phyloP scores from a whole-genome alignment of 2,329 filamentous ascomycete species.

The Ampelomyces quisqualis region DNA sequence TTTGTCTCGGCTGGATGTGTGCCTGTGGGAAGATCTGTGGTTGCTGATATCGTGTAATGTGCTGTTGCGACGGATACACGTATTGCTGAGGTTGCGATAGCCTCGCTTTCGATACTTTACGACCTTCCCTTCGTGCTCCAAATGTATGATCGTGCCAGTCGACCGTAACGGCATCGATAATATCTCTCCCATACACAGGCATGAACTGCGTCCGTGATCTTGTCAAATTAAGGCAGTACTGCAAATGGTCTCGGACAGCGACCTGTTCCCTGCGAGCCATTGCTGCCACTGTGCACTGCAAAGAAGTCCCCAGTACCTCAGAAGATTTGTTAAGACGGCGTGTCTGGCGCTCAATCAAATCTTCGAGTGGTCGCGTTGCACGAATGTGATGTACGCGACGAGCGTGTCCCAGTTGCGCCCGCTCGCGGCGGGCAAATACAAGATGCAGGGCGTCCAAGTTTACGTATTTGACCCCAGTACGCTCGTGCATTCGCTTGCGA shows the following conservation, averaged over 20 bases:
- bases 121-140: constrained; percentile 46
- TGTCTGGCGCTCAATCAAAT: constrained; percentile 71
- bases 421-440: constrained; percentile 69
- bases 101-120: constrained; percentile 16
- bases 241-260: constrained; percentile 70
- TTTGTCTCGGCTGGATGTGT: constrained; percentile 21
- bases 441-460: constrained; percentile 78
- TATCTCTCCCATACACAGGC: constrained; percentile 76
- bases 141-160: constrained; percentile 44
- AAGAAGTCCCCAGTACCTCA: constrained; percentile 59
- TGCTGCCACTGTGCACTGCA: constrained; percentile 69
- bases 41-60: constrained; percentile 3
- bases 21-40: constrained; percentile 18
- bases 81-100: constrained; percentile 7
- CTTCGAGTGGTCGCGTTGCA: constrained; percentile 67
- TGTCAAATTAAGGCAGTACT: constrained; percentile 78
- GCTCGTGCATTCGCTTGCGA: constrained; percentile 63
- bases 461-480: constrained; percentile 63
- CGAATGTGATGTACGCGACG: constrained; percentile 51
- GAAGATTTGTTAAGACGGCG: constrained; percentile 53
- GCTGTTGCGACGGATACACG: constrained; percentile 9
- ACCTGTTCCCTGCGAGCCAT: constrained; percentile 67
- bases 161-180: constrained; percentile 74
- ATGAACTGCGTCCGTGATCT: constrained; percentile 75
- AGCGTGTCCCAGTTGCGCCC: constrained; percentile 55